These are phyloP conservation scores for Colletotrichum euphorbiae DNA, from an alignment of 2,329 filamentous ascomycete genomes.

Conservation along the genomic window DNA sequence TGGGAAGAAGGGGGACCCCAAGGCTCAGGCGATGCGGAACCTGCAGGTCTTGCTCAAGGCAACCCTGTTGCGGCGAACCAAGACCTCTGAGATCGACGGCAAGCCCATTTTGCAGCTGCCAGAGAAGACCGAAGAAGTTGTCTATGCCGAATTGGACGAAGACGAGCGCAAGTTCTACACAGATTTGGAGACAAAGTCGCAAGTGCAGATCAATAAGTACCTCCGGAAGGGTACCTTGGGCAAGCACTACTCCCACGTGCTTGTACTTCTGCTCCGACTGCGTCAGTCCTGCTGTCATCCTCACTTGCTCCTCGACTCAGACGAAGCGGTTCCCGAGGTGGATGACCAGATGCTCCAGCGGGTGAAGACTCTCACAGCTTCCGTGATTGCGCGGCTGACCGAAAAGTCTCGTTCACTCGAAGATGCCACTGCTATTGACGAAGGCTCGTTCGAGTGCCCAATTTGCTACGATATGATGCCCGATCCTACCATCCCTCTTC, in stretches of 20 bases:
- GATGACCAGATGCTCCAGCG: conserved; percentile 67
- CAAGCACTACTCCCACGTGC: conserved; percentile 80
- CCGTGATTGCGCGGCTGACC: conserved; percentile 75
- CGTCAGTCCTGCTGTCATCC: conserved; percentile 86
- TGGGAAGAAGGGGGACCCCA: conserved; percentile 59
- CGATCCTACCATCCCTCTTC: conserved; percentile 82
- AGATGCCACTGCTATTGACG: conserved; percentile 49
- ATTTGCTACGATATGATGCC: conserved; percentile 82
- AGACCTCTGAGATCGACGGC: conserved; percentile 82
- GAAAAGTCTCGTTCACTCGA: conserved; percentile 41
- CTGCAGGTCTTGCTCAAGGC: conserved; percentile 82
- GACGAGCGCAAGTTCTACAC: conserved; percentile 75
- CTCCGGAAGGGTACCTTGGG: conserved; percentile 75
- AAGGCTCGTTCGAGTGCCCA: conserved; percentile 77
- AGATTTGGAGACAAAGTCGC: conserved; percentile 73
- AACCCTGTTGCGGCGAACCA: conserved; percentile 85
- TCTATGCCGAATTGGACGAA: conserved; percentile 73
- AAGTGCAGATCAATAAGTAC: conserved; percentile 81
- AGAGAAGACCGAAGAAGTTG: conserved; percentile 69
- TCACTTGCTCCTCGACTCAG: conserved; percentile 68
- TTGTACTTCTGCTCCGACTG: conserved; percentile 83
- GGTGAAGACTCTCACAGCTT: conserved; percentile 68
- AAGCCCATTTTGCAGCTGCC: conserved; percentile 79
- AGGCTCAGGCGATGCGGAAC: conserved; percentile 73
- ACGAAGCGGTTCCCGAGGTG: conserved; percentile 54